Conservation (phyloP, 805 yeast species). For the Monosporozyma solicola region DNA sequence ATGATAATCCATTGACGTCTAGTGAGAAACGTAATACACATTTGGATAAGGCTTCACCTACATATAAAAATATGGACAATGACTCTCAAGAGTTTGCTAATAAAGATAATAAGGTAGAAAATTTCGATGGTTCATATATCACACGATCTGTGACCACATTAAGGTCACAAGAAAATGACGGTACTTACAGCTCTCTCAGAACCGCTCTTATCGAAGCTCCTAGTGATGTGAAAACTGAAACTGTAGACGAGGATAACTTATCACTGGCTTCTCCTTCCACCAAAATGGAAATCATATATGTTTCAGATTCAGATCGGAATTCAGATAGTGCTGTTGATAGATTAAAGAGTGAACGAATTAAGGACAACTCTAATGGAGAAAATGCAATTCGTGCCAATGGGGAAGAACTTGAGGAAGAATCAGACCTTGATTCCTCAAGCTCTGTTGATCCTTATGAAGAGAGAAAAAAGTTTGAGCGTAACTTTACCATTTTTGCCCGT, state of each 20-base stretch:
- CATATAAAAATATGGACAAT: neutral
- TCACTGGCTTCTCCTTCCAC: neutral
- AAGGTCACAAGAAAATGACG: neutral
- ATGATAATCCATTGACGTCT: neutral
- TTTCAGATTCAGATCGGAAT: constrained; percentile 9
- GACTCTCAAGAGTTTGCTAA: neutral
- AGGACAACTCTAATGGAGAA: neutral
- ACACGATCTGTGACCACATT: neutral
- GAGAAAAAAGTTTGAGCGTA: constrained; percentile 13
- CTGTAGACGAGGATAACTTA: neutral
- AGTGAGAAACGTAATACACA: neutral
- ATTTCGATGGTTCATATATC: neutral
- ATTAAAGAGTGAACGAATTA: neutral
- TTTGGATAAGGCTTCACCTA: neutral
- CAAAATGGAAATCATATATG: constrained; percentile 10
- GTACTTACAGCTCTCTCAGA: neutral
- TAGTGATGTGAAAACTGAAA: neutral
- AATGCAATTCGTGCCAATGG: no score
- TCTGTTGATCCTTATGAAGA: neutral
- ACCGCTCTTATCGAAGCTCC: neutral
- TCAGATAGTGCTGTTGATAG: neutral
- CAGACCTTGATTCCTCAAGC: neutral
- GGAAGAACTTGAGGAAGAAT: constrained; percentile 1
- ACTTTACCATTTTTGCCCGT: constrained; percentile 9
- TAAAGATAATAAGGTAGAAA: no score